Base-by-base conservation (phyloP, 75 land plant genomes). In the Picea glauca region DNA sequence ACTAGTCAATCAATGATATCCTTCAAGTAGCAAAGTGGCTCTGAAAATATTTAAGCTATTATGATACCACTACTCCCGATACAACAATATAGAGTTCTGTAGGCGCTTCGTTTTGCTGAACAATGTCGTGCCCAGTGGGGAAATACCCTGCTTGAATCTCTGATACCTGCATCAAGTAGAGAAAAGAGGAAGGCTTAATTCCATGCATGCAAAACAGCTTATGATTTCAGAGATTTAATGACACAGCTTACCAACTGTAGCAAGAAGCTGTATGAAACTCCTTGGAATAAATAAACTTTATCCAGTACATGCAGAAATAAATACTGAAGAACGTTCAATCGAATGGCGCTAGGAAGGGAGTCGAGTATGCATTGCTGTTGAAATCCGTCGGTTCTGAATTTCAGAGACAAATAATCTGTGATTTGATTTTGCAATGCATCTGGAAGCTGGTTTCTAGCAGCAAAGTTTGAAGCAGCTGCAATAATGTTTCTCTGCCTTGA, bases 251-350 rank as follows among this genome's bases (percentile, higher is more conserved):
- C 86, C 84, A 84, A 79, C 46, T 84, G 86, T n/a, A 62, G 23
- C 5, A 81, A 76, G 30, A 84, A 84, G 40, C 75, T 77, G 60
- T 64, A 72, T n/a, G 86, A 84, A 2, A 83, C 82, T 61, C 86
- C 83, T 14, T 78, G 79, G 40, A 84, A 84, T 54, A 84, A 76
- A 75, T 84, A 84, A 23, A 76, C 83, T 46, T 62, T 67, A n/a
- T 81, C 84, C 13, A 84, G 79, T 3, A 79, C 72, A 9, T 76
- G 62, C 1, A 77, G 66, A 67, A 84, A 84, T 58, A 84, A 63
- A 43, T 81, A 60, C 43, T 84, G 79, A 26, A 79, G 38, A 62
- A 84, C 81, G 67, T 31, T 64, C 20, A 75, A 67, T 30, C 86
- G 83, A 14, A 84, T 77, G 58, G 79, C 83, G 14, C 62, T 81